Base-by-base conservation (phyloP, 148 eudicot genomes). In the Diospyros lotus region DNA sequence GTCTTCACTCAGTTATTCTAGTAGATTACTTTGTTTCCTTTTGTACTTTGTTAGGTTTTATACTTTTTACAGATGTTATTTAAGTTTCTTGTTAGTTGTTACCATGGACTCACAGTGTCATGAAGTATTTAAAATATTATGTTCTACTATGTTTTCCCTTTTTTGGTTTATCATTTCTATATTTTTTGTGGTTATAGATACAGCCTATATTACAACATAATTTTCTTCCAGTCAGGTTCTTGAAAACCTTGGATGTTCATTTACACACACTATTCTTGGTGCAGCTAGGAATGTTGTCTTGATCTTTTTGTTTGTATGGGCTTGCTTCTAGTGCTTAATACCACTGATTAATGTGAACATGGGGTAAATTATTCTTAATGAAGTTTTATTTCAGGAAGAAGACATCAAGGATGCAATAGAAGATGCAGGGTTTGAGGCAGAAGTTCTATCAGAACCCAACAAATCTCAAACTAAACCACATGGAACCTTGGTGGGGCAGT, bases 381-480 rank as follows among this genome's bases (percentile, higher is more conserved):
- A 68, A 66, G 38, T 68, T 40, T 65, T 68, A 45, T 75, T 84
- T 82, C 89, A 95, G 99, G 99, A 90, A 76, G 91, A 88, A 43
- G 97, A 92, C 77, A 84, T 95, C 54, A 87, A 72, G 79, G 82
- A 75, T 83, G 97, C 97, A 64, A 88, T 95, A 61, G 99, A 95
- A 88, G 97, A 95, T 89, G 96, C 97, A 55, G 99, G 99, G 39
- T 95, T 94, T 86, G 98, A 94, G 55, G 97, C 98, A 51, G 97
- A 94, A 82, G 75, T 94, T 82, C 78, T 92, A 42, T 85, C 87
- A 52, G 99, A 92, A 60, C 75, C 86, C 40, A 82, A 64, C 73
- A 68, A 84, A 15, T 66, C 91, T 48, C 76, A 66, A 39, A 64
- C 79, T 72, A 82, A 78, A 52, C 66, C 88, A 62, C 84, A 76